Evolutionary conservation across 202 grass and related monocot species (phyloP), one percentile per base, ranked within the genome.

Genomic region (Brachypodium distachyon): DNA sequence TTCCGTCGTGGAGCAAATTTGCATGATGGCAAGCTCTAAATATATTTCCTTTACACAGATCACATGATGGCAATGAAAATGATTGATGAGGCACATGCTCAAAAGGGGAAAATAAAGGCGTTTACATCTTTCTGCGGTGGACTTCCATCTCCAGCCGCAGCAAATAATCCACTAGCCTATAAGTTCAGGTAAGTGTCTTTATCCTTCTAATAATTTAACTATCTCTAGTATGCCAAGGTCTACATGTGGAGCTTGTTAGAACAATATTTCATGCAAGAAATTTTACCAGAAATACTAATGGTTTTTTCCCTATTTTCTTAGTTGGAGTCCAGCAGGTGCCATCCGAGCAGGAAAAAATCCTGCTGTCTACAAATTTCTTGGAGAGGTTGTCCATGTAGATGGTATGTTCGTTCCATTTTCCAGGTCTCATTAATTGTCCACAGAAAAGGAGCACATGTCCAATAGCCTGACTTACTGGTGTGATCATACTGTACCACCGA

Each of bases 41-140:
- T 65, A 73, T 62, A 52, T 65, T 81, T 72, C 60, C 28, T 1
- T 17, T 72, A 39, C 61, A 29, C 87, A 98, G 95, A 98, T 76
- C 95, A 98, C 66, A 89, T 98, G 89, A 73, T 98, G 85, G 88
- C 95, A 39, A 95, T 94, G 95, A 94, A 98, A 81, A 98, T 97
- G 88, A 97, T 97, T 78, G 84, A 97, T 50, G 85, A 94, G 83
- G 94, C 88, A 65, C 94, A 94, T 74, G 66, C 56, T 36, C 77
- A 11, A 67, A 85, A 91, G 52, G 95, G 95, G 29, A 87, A 85
- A 66, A 78, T 98, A 75, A 98, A 90, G 83, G 73, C 91, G 39
- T 98, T 98, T 73, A 87, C 91, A 88, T 94, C 95, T 83, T 95
- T 88, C 63, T 94, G 91, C 85, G 95, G 95, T 41, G 95, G 95